Conservation (phyloP, 371 early-diverging fungal species). For the Saksenaea vasiformis region DNA sequence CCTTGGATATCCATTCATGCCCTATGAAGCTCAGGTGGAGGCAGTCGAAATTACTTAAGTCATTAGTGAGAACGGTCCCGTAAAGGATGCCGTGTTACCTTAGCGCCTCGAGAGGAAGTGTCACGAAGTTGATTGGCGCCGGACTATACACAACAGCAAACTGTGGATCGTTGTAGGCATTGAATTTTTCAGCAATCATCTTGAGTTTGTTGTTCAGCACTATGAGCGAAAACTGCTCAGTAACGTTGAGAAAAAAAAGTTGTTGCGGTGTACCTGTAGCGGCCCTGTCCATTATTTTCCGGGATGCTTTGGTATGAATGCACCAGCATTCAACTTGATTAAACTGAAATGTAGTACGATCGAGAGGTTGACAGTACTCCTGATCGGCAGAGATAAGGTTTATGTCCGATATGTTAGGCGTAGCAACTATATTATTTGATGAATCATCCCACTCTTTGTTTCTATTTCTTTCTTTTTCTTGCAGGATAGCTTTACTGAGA, state of each 20-base stretch:
- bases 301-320: not conserved
- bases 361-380: conserved; percentile 12
- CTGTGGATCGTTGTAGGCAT: not conserved
- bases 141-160: conserved; percentile 17
- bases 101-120: conserved; percentile 9
- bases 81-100: not conserved
- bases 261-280: not conserved
- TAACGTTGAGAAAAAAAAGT: not conserved
- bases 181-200: conserved; percentile 10
- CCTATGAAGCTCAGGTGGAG: conserved; percentile 12
- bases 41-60: conserved; percentile 17
- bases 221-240: not conserved
- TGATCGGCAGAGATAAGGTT: conserved; percentile 4
- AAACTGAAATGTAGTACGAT: not conserved
- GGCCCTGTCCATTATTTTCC: not conserved
- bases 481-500: conserved; percentile 5
- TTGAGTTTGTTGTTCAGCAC: conserved; percentile 9
- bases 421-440: conserved; percentile 8
- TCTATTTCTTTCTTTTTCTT: no score
- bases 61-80: not conserved
- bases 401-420: conserved; percentile 7
- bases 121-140: not conserved
- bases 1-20: conserved; percentile 16
- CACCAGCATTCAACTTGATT: conserved; percentile 16
- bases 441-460: no score